phyloP scores from a whole-genome alignment of 306 rosid genomes.

The Cajanus cajan region DNA sequence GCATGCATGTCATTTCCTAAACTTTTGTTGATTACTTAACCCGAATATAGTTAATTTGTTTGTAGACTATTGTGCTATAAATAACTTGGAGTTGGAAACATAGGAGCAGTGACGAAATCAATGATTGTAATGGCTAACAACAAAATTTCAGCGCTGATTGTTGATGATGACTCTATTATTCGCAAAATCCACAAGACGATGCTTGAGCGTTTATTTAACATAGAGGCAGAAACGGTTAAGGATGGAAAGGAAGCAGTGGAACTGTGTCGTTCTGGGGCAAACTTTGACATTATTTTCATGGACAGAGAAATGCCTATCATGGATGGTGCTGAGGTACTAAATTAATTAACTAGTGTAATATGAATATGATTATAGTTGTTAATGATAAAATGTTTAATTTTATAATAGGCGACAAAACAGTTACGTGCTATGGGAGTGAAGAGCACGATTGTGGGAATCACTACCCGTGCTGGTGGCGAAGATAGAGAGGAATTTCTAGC shows the following conservation, averaged over 20 bases:
- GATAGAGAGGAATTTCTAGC: conserved; percentile 2
- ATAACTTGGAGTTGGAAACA: neutral
- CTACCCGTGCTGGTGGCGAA: neutral
- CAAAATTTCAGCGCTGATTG: neutral
- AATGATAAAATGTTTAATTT: neutral
- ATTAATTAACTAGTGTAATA: neutral
- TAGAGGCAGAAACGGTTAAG: neutral
- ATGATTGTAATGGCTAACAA: neutral
- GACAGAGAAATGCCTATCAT: conserved; percentile 22
- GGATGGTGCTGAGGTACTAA: neutral
- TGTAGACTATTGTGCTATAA: neutral
- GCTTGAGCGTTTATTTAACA: neutral
- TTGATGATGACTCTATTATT: neutral
- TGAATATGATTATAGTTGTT: neutral
- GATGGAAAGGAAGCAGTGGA: conserved; percentile 26
- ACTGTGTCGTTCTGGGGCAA: neutral
- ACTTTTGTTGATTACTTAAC: neutral
- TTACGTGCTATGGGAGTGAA: conserved; percentile 12
- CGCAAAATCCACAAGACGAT: conserved; percentile 1
- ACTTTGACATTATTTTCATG: conserved; percentile 11
- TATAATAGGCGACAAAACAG: conserved; percentile 9
- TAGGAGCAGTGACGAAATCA: neutral
- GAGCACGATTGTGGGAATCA: conserved; percentile 10
- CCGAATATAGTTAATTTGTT: neutral
- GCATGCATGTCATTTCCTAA: neutral